Evolutionary conservation across 108 stramenopile genomes (phyloP), one percentile per base, ranked within the genome.

Genomic region (Nitzschia putrida): DNA sequence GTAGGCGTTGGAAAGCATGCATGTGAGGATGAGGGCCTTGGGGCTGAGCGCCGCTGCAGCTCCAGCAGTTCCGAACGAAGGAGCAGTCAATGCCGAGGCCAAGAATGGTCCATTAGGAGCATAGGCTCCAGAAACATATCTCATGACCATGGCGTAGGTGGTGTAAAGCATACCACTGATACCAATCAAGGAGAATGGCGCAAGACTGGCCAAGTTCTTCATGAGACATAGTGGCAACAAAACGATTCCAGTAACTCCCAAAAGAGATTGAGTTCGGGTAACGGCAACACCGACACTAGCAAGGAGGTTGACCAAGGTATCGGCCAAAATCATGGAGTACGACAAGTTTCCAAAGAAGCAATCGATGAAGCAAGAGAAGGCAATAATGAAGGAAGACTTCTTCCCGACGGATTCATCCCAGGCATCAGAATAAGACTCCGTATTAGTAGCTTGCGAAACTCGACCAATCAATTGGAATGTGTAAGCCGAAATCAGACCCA

Each of bases 1-100:
- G 85, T 92, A 98, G 12, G 97, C 95, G 34, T 96, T 97, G 66
- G 80, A 80, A 45, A 98, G 79, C 98, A 98, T 98, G 67, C 94
- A 95, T 0, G 97, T 79, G 34, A 97, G 75, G 67, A 97, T 93
- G 37, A 95, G 74, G 0, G 90, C 68, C 51, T 87, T 85, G 50
- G 96, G 77, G 61, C 75, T 84, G 24, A 94, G 40, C 11, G 80
- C 92, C 18, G 90, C 91, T 14, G 80, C 59, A 21, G 88, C 85
- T 13, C 90, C 90, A 13, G 61, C 72, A 37, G 59, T 74, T 34
- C 95, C 95, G 65, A 95, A 95, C 10, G 61, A 68, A 8, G 91
- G 85, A 9, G 79, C 65, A 7, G 69, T 58, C 49, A 80, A 23
- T 11, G 82, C 80, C 20, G 74, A 72, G 37, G 69, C 61, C 11